phyloP scores from a whole-genome alignment of 192 early-diverging fungal species.

The Umbelopsis sp. region DNA sequence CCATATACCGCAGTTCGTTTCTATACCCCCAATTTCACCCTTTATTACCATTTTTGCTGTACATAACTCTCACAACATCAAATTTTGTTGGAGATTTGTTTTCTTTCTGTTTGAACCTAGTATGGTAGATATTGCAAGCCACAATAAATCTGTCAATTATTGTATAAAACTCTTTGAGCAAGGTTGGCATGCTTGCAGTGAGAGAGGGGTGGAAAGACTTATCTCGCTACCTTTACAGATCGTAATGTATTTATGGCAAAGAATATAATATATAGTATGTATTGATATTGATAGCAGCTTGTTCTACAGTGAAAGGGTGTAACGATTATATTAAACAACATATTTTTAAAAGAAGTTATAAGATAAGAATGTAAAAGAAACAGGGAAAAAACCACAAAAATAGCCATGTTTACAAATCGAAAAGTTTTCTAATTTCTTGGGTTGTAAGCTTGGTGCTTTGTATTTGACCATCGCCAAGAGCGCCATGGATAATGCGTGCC shows the following conservation, averaged over 20 bases:
- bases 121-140: too few relatives aligned
- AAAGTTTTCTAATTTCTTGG: constrained; percentile 36
- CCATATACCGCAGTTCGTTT: constrained; percentile 6
- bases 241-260: too few relatives aligned
- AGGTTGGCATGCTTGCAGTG: too few relatives aligned
- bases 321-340: constrained; percentile 5
- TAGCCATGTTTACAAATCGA: constrained; percentile 24
- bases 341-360: background rate
- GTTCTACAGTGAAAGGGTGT: too few relatives aligned
- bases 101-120: too few relatives aligned
- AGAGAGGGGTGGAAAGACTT: too few relatives aligned
- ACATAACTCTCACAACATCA: background rate
- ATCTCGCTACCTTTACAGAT: too few relatives aligned
- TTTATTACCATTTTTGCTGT: constrained; percentile 4
- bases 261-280: too few relatives aligned
- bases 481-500: constrained; percentile 39
- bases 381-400: background rate
- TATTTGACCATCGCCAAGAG: constrained; percentile 31
- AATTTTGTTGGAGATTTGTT: background rate
- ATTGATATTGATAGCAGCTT: too few relatives aligned
- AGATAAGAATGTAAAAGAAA: constrained; percentile 12
- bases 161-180: too few relatives aligned
- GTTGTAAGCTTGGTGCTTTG: constrained; percentile 34
- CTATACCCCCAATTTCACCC: background rate
- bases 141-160: too few relatives aligned